Base-by-base conservation (phyloP, 345 rosid species). In the Aquilaria malaccensis region DNA sequence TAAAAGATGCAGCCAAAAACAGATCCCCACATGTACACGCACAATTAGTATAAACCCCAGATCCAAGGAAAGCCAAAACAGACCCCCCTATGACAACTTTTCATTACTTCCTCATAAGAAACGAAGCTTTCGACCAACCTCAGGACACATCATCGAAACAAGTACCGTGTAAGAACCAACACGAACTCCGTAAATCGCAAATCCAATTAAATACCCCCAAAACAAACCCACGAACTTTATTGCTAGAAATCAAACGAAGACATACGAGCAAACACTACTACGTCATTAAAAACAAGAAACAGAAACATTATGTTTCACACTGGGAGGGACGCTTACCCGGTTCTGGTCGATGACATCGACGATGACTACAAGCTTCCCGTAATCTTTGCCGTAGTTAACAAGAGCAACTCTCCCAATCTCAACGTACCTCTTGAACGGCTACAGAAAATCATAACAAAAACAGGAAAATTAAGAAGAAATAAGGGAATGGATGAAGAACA, bases 391-490 rank as follows among this genome's bases (percentile, higher is more conserved):
- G 67, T 90, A 90, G 83, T 87, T 90, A 69, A 90, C 84, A 2
- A 90, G 86, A 5, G 93, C 95, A 9, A 87, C 97, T 65, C 95
- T 76, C 22, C 95, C 97, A 61, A 90, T 90, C 93, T 90, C 97
- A 7, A 90, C 93, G 72, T 74, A 87, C 69, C 97, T 83, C 83
- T 90, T 87, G 83, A 90, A 90, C 30, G 88, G 85, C 97, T 90
- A 55, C 59, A 69, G 15, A 62, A 0, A 15, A 60, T 13, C 45
- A 37, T 2, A 37, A 37, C 45, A 10, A 46, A 33, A 50, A 15
- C 48, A 62, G 4, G 65, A 47, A 45, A 45, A 52, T 30, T 14
- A 55, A 61, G 6, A 52, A 9, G 5, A 13, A 55, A 6, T 2
- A 64, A 1, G 11, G 9, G 48, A 22, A 13, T 32, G 31, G 6